Conservation (phyloP, 805 yeast genomes). For the Candida argentea region DNA sequence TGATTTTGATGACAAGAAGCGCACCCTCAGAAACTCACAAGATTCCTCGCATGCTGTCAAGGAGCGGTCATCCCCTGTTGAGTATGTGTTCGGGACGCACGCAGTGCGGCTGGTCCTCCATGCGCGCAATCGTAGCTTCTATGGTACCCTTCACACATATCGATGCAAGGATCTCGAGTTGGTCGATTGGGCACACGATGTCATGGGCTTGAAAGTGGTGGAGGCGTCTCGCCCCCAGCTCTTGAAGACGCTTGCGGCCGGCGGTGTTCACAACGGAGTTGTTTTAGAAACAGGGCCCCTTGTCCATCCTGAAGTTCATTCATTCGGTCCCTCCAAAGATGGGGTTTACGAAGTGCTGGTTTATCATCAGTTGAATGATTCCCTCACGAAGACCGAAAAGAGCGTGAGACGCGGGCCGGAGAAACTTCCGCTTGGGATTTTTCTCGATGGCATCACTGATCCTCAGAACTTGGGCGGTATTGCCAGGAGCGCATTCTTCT, state of each 20-base stretch:
- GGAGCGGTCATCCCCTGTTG: conserved; percentile 16
- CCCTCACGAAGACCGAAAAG: conserved; percentile 10
- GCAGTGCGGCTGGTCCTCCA: conserved; percentile 63
- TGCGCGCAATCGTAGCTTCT: conserved; percentile 43
- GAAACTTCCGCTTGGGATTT: conserved; percentile 55
- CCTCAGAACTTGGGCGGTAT: conserved; percentile 86
- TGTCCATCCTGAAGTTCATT: conserved; percentile 17
- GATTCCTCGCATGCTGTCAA: background rate
- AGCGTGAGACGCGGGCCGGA: conserved; percentile 3
- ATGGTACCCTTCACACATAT: conserved; percentile 41
- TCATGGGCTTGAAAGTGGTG: conserved; percentile 28
- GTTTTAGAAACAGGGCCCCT: conserved; percentile 60
- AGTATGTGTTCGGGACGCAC: conserved; percentile 68
- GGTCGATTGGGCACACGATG: conserved; percentile 31
- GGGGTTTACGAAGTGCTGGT: conserved; percentile 9
- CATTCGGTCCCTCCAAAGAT: conserved; percentile 13
- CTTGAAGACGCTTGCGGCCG: conserved; percentile 48
- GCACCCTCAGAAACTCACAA: background rate
- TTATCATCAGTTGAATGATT: conserved; percentile 7
- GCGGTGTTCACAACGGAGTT: conserved; percentile 74
- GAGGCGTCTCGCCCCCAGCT: conserved; percentile 35
- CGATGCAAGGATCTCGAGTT: conserved; percentile 35
- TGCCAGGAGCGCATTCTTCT: conserved; percentile 64
- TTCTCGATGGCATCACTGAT: conserved; percentile 70
- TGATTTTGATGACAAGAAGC: conserved; percentile 8